phyloP scores from a whole-genome alignment of 2,329 filamentous ascomycete species.

The Coniochaeta hoffmannii region DNA sequence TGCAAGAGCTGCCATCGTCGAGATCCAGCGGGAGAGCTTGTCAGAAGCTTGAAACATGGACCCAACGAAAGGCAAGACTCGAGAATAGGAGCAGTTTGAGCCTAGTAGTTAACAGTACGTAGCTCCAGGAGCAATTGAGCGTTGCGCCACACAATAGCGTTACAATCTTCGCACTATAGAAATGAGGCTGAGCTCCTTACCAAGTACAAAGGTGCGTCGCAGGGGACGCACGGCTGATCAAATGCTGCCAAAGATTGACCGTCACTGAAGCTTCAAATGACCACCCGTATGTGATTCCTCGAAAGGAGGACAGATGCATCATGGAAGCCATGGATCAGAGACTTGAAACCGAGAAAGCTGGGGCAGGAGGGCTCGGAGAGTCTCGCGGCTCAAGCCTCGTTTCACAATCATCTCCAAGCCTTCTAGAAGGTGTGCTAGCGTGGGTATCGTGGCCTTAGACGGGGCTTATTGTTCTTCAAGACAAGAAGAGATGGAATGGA shows the following conservation, averaged over 20 bases:
- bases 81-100: background rate
- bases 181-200: background rate
- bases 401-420: constrained; percentile 1
- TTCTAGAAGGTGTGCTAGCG: background rate
- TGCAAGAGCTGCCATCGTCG: no score
- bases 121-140: background rate
- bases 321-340: background rate
- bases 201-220: no score
- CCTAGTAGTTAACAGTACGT: background rate
- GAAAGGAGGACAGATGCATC: background rate
- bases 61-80: background rate
- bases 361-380: background rate
- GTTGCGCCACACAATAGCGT: no score
- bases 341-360: background rate
- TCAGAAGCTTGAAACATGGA: background rate
- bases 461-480: background rate
- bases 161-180: no score
- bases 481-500: background rate
- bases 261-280: background rate
- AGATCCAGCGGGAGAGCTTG: background rate
- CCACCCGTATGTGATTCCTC: background rate
- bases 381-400: background rate
- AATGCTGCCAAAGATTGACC: background rate
- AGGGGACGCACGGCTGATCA: no score
- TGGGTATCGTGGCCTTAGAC: background rate